phyloP scores from a whole-genome alignment of 2,329 filamentous ascomycete genomes.

The Periconia sp. region DNA sequence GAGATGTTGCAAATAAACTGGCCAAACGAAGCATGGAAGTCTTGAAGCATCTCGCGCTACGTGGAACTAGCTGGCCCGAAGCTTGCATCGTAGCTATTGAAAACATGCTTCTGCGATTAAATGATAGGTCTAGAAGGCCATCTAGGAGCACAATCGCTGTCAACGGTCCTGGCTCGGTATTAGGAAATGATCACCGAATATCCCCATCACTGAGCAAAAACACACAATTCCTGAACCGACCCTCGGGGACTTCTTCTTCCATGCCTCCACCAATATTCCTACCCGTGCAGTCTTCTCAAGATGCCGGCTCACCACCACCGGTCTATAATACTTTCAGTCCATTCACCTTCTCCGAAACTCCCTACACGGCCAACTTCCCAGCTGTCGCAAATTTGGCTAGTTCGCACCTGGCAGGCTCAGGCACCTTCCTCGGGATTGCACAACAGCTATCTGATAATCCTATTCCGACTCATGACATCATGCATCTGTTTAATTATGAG shows the following conservation, averaged over 20 bases:
- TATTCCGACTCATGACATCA: slow-evolving; percentile 28
- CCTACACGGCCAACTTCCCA: slow-evolving; percentile 1
- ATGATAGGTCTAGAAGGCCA: slow-evolving; percentile 12
- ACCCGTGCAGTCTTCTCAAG: neutral
- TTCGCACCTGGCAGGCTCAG: slow-evolving; percentile 17
- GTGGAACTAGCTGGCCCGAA: slow-evolving; percentile 34
- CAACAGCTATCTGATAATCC: slow-evolving; percentile 31
- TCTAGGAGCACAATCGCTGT: slow-evolving; percentile 8
- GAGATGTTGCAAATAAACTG: slow-evolving; percentile 22
- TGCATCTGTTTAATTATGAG: slow-evolving; percentile 29
- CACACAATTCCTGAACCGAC: neutral
- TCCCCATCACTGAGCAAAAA: neutral
- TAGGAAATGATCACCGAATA: no score
- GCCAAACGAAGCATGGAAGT: slow-evolving; percentile 24
- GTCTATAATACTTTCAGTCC: neutral
- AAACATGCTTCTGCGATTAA: slow-evolving; percentile 23
- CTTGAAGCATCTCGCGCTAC: slow-evolving; percentile 25
- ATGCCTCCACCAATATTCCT: neutral
- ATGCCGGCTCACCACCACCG: neutral
- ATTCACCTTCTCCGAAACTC: neutral
- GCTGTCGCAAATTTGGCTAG: slow-evolving; percentile 9
- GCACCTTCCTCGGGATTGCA: slow-evolving; percentile 29
- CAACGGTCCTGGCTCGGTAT: neutral
- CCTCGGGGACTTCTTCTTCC: neutral
- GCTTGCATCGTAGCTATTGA: slow-evolving; percentile 29